A percentile compares a stretch with the other conserved stretches of the same genome.
Evolutionary conservation across 2,329 filamentous ascomycete genomes (phyloP).

Genomic region (Leptosphaerulina australis): DNA sequence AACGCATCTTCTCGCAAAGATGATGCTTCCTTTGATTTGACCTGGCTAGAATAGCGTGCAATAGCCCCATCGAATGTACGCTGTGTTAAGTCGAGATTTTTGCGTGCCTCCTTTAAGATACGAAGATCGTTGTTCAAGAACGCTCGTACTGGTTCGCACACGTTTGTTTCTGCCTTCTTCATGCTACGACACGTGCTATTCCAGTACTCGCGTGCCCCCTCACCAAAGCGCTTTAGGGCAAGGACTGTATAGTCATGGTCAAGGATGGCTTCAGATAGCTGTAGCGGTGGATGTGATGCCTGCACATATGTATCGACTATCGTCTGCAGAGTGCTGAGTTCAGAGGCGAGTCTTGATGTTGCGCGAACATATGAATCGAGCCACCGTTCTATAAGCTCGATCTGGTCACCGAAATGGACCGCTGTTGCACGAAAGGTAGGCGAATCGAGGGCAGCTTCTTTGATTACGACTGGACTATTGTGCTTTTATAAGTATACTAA

Average conservation of each 20-base stretch:
- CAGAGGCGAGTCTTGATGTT: slow-evolving; percentile 65
- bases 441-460: slow-evolving; percentile 95
- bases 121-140: slow-evolving; percentile 82
- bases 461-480: slow-evolving; percentile 76
- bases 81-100: slow-evolving; percentile 77
- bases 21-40: slow-evolving; percentile 92
- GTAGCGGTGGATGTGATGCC: slow-evolving; percentile 73
- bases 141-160: slow-evolving; percentile 79
- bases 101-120: slow-evolving; percentile 83
- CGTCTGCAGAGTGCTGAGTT: slow-evolving; percentile 77
- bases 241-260: slow-evolving; percentile 95
- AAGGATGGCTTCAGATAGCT: slow-evolving; percentile 80
- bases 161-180: slow-evolving; percentile 75
- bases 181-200: slow-evolving; percentile 72
- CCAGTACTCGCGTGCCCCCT: slow-evolving; percentile 90
- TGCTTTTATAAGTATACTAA: slow-evolving; percentile 14
- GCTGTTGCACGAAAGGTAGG: slow-evolving; percentile 91
- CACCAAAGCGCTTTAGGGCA: slow-evolving; percentile 81
- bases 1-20: slow-evolving; percentile 94
- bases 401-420: slow-evolving; percentile 86
- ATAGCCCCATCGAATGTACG: slow-evolving; percentile 83
- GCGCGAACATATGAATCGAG: slow-evolving; percentile 74
- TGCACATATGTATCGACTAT: slow-evolving; percentile 77
- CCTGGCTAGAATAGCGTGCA: slow-evolving; percentile 80
- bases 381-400: slow-evolving; percentile 91